phyloP scores from a whole-genome alignment of 2,329 filamentous ascomycete genomes.

The Plectosphaerella sp. region DNA sequence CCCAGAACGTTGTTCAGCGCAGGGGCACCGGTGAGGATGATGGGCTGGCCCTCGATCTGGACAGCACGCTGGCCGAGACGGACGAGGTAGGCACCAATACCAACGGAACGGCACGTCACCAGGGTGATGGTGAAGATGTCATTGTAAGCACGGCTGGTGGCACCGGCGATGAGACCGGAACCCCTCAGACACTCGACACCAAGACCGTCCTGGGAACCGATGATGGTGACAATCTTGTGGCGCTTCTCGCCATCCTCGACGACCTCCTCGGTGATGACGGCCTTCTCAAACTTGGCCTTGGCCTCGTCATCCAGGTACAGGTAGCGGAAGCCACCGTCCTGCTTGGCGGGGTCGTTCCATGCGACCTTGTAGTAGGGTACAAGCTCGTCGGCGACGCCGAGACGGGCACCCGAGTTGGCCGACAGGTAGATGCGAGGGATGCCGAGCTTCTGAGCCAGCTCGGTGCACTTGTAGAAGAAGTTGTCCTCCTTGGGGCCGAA shows the following conservation, averaged over 20 bases:
- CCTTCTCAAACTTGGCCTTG: slow-evolving; percentile 80
- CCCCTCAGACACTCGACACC: slow-evolving; percentile 97
- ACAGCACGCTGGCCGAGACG: slow-evolving; percentile 97
- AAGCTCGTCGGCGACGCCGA: slow-evolving; percentile 93
- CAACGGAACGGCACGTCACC: slow-evolving; percentile 96
- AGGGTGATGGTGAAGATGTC: slow-evolving; percentile 98
- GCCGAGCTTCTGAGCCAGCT: slow-evolving; percentile 87
- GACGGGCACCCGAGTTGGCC: slow-evolving; percentile 96
- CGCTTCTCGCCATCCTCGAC: slow-evolving; percentile 83
- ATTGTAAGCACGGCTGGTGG: slow-evolving; percentile 93
- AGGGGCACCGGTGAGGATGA: slow-evolving; percentile 95
- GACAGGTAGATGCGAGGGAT: slow-evolving; percentile 97
- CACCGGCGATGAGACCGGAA: slow-evolving; percentile 96
- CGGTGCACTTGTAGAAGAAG: slow-evolving; percentile 99
- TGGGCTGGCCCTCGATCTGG: slow-evolving; percentile 97
- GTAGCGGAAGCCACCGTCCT: slow-evolving; percentile 92
- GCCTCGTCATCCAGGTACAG: slow-evolving; percentile 85
- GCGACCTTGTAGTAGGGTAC: slow-evolving; percentile 97
- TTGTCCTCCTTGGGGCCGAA: slow-evolving; percentile 95
- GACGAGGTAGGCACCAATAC: slow-evolving; percentile 98
- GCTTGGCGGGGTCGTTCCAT: slow-evolving; percentile 82
- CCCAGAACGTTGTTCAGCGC: slow-evolving; percentile 98
- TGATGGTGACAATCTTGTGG: slow-evolving; percentile 88
- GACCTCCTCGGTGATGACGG: slow-evolving; percentile 74
- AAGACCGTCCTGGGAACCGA: slow-evolving; percentile 91